Conservation (phyloP, 192 early-diverging fungal species). For the Gamsiella multidivaricata region DNA sequence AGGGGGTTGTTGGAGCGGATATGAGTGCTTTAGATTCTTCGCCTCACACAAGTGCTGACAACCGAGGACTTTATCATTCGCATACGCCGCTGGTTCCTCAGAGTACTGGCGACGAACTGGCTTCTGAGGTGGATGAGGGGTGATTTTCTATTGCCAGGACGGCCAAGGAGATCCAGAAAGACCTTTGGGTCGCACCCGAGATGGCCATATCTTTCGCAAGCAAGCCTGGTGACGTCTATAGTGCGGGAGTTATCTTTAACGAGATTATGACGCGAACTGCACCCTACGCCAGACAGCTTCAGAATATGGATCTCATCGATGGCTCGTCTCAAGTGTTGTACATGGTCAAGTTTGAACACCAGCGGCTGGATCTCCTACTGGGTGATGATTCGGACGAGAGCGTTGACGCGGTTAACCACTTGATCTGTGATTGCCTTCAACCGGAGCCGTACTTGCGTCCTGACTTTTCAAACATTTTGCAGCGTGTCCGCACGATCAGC, state of each 20-base stretch:
- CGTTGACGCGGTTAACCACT: slow-evolving; percentile 44
- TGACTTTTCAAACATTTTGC: slow-evolving; percentile 25
- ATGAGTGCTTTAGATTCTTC: too few relatives aligned
- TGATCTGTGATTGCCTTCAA: slow-evolving; percentile 47
- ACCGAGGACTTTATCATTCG: neutral
- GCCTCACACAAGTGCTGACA: slow-evolving; percentile 12
- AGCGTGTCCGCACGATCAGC: slow-evolving; percentile 41
- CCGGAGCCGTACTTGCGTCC: slow-evolving; percentile 29
- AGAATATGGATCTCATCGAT: neutral
- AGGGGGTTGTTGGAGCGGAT: too few relatives aligned
- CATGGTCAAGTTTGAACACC: slow-evolving; percentile 33
- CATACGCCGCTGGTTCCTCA: slow-evolving; percentile 7
- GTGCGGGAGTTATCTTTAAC: slow-evolving; percentile 59
- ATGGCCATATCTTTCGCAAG: slow-evolving; percentile 13
- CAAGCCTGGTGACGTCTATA: slow-evolving; percentile 24
- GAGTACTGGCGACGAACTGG: neutral
- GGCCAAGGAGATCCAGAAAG: slow-evolving; percentile 28
- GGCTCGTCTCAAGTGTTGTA: slow-evolving; percentile 20
- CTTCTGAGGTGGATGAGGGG: slow-evolving; percentile 14
- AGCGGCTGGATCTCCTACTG: slow-evolving; percentile 41
- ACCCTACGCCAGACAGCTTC: slow-evolving; percentile 46
- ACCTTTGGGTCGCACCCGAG: slow-evolving; percentile 41
- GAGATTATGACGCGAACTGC: slow-evolving; percentile 58
- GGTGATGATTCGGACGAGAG: slow-evolving; percentile 48
- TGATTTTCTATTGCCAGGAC: slow-evolving; percentile 4